phyloP scores from a whole-genome alignment of 78 protist genomes.

The Dictyostelium intermedium region DNA sequence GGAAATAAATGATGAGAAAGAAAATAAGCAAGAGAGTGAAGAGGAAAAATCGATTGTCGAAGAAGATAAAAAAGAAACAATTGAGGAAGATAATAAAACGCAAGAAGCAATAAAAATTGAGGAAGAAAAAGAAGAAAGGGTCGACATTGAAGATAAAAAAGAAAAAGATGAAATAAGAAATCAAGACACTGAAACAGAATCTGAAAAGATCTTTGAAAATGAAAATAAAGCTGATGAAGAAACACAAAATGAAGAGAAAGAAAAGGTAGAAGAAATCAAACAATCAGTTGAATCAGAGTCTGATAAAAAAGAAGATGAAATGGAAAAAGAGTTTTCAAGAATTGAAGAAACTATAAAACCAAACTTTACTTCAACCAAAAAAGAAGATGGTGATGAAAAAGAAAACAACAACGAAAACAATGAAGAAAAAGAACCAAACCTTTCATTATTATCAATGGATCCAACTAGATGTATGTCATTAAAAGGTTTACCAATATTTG shows the following conservation, averaged over 20 bases:
- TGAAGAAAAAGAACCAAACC: not conserved
- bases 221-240: not conserved
- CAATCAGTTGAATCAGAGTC: not conserved
- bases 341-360: not conserved
- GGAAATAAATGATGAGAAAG: not conserved
- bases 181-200: not conserved
- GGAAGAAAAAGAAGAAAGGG: too few species aligned
- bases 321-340: not conserved
- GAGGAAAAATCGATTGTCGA: too few species aligned
- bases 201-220: not conserved
- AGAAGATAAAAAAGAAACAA: too few species aligned
- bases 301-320: not conserved
- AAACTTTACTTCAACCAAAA: not conserved
- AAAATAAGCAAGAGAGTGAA: too few species aligned
- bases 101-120: too few species aligned
- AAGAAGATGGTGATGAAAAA: not conserved
- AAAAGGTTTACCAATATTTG: not conserved
- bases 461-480: not conserved
- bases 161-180: too few species aligned
- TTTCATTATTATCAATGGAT: not conserved
- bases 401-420: not conserved
- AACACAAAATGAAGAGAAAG: not conserved
- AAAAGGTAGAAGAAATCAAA: not conserved
- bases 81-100: too few species aligned
- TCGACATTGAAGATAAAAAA: too few species aligned